Evolutionary conservation across 1,284 basidiomycete genomes (phyloP), one percentile per base, ranked within the genome.

Genomic region (Trametes pubescens): DNA sequence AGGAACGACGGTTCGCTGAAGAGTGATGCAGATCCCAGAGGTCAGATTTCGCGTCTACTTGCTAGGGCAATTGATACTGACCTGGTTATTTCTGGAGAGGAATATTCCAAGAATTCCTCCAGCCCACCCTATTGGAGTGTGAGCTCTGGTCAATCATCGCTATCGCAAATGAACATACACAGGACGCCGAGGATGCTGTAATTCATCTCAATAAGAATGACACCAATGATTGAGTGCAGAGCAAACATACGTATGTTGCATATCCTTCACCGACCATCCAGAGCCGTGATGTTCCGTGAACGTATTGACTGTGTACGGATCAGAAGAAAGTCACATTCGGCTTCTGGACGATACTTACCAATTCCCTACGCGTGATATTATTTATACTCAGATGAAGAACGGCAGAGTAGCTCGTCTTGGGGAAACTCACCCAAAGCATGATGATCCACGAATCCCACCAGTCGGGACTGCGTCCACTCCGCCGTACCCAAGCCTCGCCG

Each of bases 361-460:
- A 90, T 85, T 35, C 88, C 88, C 88, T 87, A 18, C 4, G 62
- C 40, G 16, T 38, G 37, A 40, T 35, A 4, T 21, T 59, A 57
- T 55, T 43, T 54, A 5, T 29, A 7, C 5, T 44, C 40, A 58
- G 18, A 16, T 22, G 51, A 54, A 11, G 10, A 26, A 7, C 26
- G 24, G 1, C 4, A n/a, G 43, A 16, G 21, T 49, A 13, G 29
- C 34, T 13, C 18, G 54, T 5, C 7, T 22, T 52, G 14, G 57
- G 4, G 38, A 29, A 9, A 80, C 89, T 61, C 73, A 93, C 92
- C 95, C 95, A 97, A 35, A 91, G 78, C 78, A 89, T 90, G 66
- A 98, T 97, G 18, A 97, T 89, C 82, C 89, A 91, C 16, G 90
- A 93, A 77, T 98, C 96, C 82, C 94, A 90, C 86, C 90, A 96